These are phyloP conservation scores for Metarhizium anisopliae DNA, from an alignment of 2,329 filamentous ascomycete species.

Conservation along the genomic window DNA sequence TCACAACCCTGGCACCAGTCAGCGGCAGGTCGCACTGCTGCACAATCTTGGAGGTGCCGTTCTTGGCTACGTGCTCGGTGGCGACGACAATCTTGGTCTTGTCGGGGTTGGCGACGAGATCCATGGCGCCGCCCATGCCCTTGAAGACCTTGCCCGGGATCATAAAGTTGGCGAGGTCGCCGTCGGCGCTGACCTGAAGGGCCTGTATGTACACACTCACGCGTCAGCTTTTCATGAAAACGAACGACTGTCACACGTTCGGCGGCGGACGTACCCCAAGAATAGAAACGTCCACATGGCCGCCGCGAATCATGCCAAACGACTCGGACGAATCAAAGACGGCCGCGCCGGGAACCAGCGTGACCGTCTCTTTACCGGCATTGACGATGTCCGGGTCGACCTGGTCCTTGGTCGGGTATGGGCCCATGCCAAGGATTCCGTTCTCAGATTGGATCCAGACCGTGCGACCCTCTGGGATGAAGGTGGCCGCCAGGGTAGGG, in stretches of 20 bases:
- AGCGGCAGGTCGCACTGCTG: constrained; percentile 54
- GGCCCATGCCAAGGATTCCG: constrained; percentile 74
- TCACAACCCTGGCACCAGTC: constrained; percentile 58
- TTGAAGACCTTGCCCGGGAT: constrained; percentile 82
- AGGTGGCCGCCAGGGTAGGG: constrained; percentile 74
- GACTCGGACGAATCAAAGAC: constrained; percentile 75
- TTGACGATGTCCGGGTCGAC: constrained; percentile 77
- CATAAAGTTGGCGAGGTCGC: constrained; percentile 85
- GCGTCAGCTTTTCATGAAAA: not conserved
- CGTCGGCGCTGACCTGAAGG: constrained; percentile 68
- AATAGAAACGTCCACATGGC: constrained; percentile 76
- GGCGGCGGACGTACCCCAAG: constrained; percentile 44
- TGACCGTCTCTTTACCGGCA: constrained; percentile 81
- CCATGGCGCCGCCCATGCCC: constrained; percentile 77
- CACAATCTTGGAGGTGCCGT: constrained; percentile 58
- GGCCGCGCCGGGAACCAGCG: constrained; percentile 64
- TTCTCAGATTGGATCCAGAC: constrained; percentile 87
- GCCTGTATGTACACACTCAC: constrained; percentile 27
- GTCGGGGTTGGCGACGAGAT: constrained; percentile 62
- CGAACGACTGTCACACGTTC: too few relatives aligned
- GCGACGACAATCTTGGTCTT: constrained; percentile 64
- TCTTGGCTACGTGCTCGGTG: constrained; percentile 61
- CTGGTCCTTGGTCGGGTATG: constrained; percentile 64
- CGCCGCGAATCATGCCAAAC: constrained; percentile 80
- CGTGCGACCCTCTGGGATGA: constrained; percentile 56